Evolutionary conservation across 2,329 filamentous ascomycete species (phyloP), one percentile per base, ranked within the genome.

Genomic region (Botryotinia globosa): DNA sequence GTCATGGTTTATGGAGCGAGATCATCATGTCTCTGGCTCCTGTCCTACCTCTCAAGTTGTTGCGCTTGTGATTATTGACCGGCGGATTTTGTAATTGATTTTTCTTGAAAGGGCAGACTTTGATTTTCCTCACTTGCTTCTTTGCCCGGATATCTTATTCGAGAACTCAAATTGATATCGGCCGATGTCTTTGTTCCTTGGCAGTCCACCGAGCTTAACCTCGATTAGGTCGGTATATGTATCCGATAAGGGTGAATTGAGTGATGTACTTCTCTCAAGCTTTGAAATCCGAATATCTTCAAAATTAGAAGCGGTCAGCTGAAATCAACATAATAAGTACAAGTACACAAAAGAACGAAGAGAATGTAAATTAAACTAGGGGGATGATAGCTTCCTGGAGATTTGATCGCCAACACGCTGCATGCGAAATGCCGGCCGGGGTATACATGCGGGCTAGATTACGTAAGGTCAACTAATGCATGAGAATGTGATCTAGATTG

Each of bases 401-500:
- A 32, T 64, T 34, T 29, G 42, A 29, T 34, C 12, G 62, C n/a
- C 61, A 25, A 45, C 37, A 32, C 44, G 39, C 61, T 64, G 61
- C 61, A 64, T 64, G 39, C 61, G 14, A 48, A 48, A 56, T 56
- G 51, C 51, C 34, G 42, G 51, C 51, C 34, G 42, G n/a, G 20
- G 37, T 63, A 42, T 22, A 29, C 4, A 42, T 64, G 62, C 39
- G 18, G n/a, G 14, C 22, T 16, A 18, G 44, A 48, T 65, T 65
- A 65, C 20, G 44, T 65, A 65, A 65, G 44, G 29, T 14, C 29
- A 14, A 16, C 63, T 34, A 65, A 39, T 42, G 18, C 39, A 29
- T 63, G 59, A 63, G 20, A 45, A 25, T 64, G 63, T 37, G 62
- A 48, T 65, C 62, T 65, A 65, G 61, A 64, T 44, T n/a, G n/a